These are phyloP conservation scores for Thyridium curvatum DNA, from an alignment of 2,329 filamentous ascomycete species.

Conservation along the genomic window DNA sequence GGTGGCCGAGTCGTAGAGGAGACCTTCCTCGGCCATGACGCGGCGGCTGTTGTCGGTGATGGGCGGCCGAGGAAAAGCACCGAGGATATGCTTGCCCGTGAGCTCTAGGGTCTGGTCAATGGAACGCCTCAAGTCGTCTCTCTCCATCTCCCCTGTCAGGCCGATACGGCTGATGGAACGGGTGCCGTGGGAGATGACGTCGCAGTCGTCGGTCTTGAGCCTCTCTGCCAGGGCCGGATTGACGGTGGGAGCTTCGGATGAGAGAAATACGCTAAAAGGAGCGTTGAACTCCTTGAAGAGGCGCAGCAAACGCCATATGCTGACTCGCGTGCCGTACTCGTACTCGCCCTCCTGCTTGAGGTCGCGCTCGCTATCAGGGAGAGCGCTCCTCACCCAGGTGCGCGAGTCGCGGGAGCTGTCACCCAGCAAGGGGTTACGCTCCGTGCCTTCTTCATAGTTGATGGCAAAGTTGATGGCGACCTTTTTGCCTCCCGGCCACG, in stretches of 20 bases:
- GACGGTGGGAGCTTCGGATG: conserved; percentile 1
- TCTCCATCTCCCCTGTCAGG: conserved; percentile 2
- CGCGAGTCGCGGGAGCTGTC: conserved; percentile 5
- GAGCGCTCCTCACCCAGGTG: conserved; percentile 4
- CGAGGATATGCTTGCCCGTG: conserved; percentile 4
- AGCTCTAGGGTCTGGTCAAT: conserved; percentile 4
- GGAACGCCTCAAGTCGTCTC: conserved; percentile 2
- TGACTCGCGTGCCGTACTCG: conserved; percentile 7
- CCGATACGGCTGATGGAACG: conserved; percentile 6
- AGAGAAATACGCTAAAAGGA: conserved; percentile 3
- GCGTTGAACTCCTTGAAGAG: conserved; percentile 2
- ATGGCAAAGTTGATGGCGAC: conserved; percentile 7
- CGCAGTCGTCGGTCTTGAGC: conserved; percentile 3
- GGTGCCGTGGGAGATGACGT: conserved; percentile 6
- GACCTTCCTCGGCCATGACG: conserved; percentile 7
- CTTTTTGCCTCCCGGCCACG: conserved; percentile 4
- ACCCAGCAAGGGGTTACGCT: conserved; percentile 3
- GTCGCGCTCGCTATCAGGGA: conserved; percentile 4
- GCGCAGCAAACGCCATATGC: conserved; percentile 5
- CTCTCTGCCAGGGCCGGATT: conserved; percentile 2
- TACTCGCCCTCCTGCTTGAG: conserved; percentile 8
- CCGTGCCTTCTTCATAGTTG: conserved; percentile 7
- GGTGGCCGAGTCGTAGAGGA: conserved; percentile 5
- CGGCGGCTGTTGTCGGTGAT: conserved; percentile 5
- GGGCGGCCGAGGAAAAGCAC: conserved; percentile 5